A percentile compares a stretch with the other conserved stretches of the same genome.
Evolutionary conservation across 1,139 yeast genomes (phyloP).

Genomic region (Candida pseudoviswanathii): DNA sequence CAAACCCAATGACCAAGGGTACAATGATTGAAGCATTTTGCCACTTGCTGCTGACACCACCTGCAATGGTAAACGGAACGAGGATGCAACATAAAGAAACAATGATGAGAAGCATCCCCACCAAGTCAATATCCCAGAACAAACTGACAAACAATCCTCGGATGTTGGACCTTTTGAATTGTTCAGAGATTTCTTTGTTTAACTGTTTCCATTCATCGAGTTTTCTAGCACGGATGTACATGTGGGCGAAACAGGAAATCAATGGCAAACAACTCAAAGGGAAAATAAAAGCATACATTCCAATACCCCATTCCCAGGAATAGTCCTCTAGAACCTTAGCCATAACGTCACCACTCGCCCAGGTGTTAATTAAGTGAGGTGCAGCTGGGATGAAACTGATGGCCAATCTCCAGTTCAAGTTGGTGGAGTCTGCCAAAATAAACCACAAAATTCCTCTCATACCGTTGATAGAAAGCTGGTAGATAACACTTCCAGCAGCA

Average conservation of each 20-base stretch:
- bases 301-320: slow-evolving; percentile 73
- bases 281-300: slow-evolving; percentile 79
- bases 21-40: slow-evolving; percentile 53
- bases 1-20: slow-evolving; percentile 66
- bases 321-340: slow-evolving; percentile 19
- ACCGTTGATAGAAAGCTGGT: slow-evolving; percentile 71
- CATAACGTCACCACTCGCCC: slow-evolving; percentile 66
- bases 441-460: slow-evolving; percentile 55
- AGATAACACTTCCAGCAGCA: slow-evolving; percentile 73
- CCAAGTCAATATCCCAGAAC: slow-evolving; percentile 55
- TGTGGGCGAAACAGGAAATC: slow-evolving; percentile 53
- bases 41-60: slow-evolving; percentile 57
- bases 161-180: slow-evolving; percentile 18
- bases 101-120: slow-evolving; percentile 54
- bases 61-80: slow-evolving; percentile 56
- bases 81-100: slow-evolving; percentile 59
- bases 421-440: slow-evolving; percentile 64
- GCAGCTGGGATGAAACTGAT: slow-evolving; percentile 65
- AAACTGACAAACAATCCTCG: slow-evolving; percentile 24
- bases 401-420: slow-evolving; percentile 68
- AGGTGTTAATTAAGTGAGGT: slow-evolving; percentile 75
- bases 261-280: slow-evolving; percentile 67
- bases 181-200: slow-evolving; percentile 20
- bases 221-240: slow-evolving; percentile 54
- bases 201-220: slow-evolving; percentile 45